Percentiles rank a stretch among this genome's conserved stretches.
Evolutionary conservation across 805 yeast genomes (phyloP).

Genomic region (Hanseniaspora hatyaiensis): DNA sequence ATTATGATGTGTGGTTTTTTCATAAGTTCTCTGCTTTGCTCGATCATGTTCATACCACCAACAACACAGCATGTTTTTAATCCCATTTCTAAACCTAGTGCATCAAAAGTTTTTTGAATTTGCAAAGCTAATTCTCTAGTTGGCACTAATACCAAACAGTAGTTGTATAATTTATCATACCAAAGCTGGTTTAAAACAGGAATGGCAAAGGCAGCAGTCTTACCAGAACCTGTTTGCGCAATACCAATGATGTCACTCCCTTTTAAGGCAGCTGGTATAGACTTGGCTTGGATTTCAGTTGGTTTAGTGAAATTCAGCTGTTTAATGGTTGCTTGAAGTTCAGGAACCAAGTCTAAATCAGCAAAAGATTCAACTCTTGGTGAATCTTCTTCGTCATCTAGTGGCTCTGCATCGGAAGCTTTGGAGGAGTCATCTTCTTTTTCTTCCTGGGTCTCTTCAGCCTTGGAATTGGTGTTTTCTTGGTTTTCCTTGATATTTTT

Average conservation of each 20-base stretch:
- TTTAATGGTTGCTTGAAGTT: slow-evolving; percentile 67
- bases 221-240: slow-evolving; percentile 97
- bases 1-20: slow-evolving; percentile 88
- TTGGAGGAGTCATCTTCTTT: slow-evolving; percentile 19
- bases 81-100: slow-evolving; percentile 85
- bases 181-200: slow-evolving; percentile 86
- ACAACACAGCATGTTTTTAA: slow-evolving; percentile 79
- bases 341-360: slow-evolving; percentile 60
- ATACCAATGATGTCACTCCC: slow-evolving; percentile 91
- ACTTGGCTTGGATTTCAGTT: slow-evolving; percentile 85
- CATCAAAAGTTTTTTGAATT: slow-evolving; percentile 89
- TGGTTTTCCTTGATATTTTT: slow-evolving; percentile 23
- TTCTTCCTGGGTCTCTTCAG: not conserved
- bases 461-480: slow-evolving; percentile 15
- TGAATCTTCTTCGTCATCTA: slow-evolving; percentile 15
- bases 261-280: slow-evolving; percentile 80
- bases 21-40: slow-evolving; percentile 87
- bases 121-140: slow-evolving; percentile 78
- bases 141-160: slow-evolving; percentile 78
- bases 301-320: slow-evolving; percentile 67
- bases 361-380: slow-evolving; percentile 35
- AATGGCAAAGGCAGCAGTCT: slow-evolving; percentile 95
- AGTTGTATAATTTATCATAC: slow-evolving; percentile 79
- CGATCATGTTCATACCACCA: slow-evolving; percentile 98
- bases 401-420: slow-evolving; percentile 16